A percentile compares a stretch with the other conserved stretches of the same genome.
Conservation (phyloP, 768 basidiomycete species). For the Cubamyces sp. region DNA sequence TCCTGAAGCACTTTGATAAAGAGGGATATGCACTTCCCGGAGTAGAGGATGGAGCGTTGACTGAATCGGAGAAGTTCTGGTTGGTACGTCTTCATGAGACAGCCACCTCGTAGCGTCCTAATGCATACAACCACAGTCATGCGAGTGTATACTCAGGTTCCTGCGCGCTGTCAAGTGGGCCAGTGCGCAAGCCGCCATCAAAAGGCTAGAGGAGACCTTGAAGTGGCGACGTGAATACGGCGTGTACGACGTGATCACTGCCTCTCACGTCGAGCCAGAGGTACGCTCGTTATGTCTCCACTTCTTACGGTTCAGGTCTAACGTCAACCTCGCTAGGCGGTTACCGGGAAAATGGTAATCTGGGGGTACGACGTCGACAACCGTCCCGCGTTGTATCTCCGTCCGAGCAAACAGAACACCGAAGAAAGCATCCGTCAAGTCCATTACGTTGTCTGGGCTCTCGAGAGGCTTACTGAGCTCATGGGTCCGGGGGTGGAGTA, state of each 20-base stretch:
- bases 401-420: slow-evolving; percentile 77
- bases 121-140: slow-evolving; percentile 40
- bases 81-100: slow-evolving; percentile 46
- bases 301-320: neutral
- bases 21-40: slow-evolving; percentile 56
- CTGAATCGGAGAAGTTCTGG: slow-evolving; percentile 78
- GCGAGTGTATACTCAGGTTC: slow-evolving; percentile 68
- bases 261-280: slow-evolving; percentile 74
- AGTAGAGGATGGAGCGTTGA: slow-evolving; percentile 48
- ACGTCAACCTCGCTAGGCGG: slow-evolving; percentile 47
- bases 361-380: slow-evolving; percentile 75
- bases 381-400: slow-evolving; percentile 72
- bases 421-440: slow-evolving; percentile 68
- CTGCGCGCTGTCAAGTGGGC: slow-evolving; percentile 82
- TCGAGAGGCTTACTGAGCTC: slow-evolving; percentile 77
- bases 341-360: slow-evolving; percentile 81
- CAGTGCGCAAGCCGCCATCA: slow-evolving; percentile 52
- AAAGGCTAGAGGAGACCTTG: slow-evolving; percentile 70
- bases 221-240: slow-evolving; percentile 84
- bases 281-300: slow-evolving; percentile 40
- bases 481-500: slow-evolving; percentile 86
- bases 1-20: slow-evolving; percentile 63
- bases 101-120: neutral
- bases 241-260: slow-evolving; percentile 61
- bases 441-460: slow-evolving; percentile 72